Conservation (phyloP, 2,329 filamentous ascomycete genomes). For the Cordyceps fumosorosea region DNA sequence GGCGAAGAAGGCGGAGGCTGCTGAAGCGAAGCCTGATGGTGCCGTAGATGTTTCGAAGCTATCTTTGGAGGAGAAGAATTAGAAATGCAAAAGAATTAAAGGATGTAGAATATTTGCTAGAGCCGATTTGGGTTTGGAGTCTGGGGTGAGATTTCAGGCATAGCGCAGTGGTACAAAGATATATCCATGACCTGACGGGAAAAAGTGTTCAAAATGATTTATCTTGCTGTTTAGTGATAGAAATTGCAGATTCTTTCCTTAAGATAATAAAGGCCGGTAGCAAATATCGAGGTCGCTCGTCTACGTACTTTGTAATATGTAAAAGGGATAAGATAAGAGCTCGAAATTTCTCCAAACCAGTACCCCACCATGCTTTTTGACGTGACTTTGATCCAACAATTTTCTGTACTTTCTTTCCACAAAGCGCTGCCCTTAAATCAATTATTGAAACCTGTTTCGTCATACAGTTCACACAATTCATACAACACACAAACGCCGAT, state of each 20-base stretch:
- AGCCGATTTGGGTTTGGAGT: slow-evolving; percentile 7
- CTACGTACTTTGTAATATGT: not conserved
- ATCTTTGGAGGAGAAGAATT: slow-evolving; percentile 10
- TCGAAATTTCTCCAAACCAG: slow-evolving; percentile 10
- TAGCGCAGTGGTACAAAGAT: slow-evolving; percentile 3
- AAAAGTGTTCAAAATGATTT: not conserved
- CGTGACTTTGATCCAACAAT: not conserved
- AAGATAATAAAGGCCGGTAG: no score
- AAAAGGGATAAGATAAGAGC: slow-evolving; percentile 21
- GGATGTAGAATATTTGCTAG: slow-evolving; percentile 5
- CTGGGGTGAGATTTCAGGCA: slow-evolving; percentile 7
- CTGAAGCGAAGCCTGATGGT: slow-evolving; percentile 14
- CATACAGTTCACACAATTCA: not conserved
- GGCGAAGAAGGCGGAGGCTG: slow-evolving; percentile 32
- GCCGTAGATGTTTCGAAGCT: slow-evolving; percentile 6
- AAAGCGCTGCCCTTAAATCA: not conserved
- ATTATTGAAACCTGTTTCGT: not conserved
- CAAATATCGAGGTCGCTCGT: no score
- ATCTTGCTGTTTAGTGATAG: no score
- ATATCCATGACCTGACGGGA: not conserved
- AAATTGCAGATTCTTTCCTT: no score
- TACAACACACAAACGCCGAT: not conserved
- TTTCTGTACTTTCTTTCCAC: not conserved
- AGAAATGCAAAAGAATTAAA: not conserved
- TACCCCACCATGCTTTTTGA: not conserved